These are phyloP conservation scores for Kazachstania africana DNA, from an alignment of 805 yeast species.

Conservation along the genomic window DNA sequence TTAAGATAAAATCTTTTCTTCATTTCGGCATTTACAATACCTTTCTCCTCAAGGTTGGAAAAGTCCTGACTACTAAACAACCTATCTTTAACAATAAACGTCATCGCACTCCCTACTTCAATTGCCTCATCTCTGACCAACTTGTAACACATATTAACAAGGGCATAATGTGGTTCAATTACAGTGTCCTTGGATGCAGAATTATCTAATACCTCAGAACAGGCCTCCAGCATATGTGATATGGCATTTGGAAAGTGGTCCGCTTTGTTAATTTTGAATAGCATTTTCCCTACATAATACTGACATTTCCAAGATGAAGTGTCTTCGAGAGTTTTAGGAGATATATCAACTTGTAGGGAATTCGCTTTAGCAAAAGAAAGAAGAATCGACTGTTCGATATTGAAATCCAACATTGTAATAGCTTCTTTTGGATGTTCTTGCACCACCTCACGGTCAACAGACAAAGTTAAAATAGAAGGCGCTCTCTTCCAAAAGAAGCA, in stretches of 20 bases:
- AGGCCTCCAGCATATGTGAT: slow-evolving; percentile 32
- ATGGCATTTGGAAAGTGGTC: slow-evolving; percentile 5
- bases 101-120: slow-evolving; percentile 28
- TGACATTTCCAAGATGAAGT: slow-evolving; percentile 46
- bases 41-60: slow-evolving; percentile 13
- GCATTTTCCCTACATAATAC: slow-evolving; percentile 47
- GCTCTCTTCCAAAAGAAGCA: slow-evolving; percentile 32
- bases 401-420: slow-evolving; percentile 17
- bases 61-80: slow-evolving; percentile 16
- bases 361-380: slow-evolving; percentile 15
- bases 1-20: slow-evolving; percentile 27
- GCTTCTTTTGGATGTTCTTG: slow-evolving; percentile 4
- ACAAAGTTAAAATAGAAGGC: slow-evolving; percentile 7
- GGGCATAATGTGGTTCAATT: slow-evolving; percentile 68
- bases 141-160: slow-evolving; percentile 50
- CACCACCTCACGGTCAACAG: slow-evolving; percentile 10
- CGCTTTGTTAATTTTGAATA: slow-evolving; percentile 35
- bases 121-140: slow-evolving; percentile 32
- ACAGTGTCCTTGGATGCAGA: slow-evolving; percentile 39
- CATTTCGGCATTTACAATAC: slow-evolving; percentile 4
- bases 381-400: slow-evolving; percentile 22
- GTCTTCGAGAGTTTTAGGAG: slow-evolving; percentile 7
- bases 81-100: slow-evolving; percentile 29
- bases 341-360: slow-evolving; percentile 15
- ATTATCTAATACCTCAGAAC: slow-evolving; percentile 28